phyloP scores from a whole-genome alignment of 345 rosid genomes.

The Eucalyptus rudis region DNA sequence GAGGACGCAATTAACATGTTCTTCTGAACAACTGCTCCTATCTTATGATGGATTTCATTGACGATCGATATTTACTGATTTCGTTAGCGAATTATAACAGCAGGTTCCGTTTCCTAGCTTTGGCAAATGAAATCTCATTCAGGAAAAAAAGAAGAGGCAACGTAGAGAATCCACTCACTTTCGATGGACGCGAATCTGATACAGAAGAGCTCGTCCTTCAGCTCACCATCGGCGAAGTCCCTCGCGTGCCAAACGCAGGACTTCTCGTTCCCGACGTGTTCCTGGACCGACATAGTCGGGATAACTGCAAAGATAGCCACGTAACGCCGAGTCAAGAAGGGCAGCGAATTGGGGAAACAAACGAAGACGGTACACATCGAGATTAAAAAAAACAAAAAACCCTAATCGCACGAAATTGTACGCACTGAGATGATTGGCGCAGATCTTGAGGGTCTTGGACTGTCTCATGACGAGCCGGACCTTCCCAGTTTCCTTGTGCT shows the following conservation, averaged over 20 bases:
- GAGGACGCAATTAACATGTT: not conserved
- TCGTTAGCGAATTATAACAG: not conserved
- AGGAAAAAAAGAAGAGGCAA: not conserved
- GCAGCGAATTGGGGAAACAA: not conserved
- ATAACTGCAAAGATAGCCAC: slow-evolving; percentile 10
- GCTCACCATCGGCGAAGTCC: slow-evolving; percentile 65
- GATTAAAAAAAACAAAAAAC: not conserved
- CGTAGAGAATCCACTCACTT: slow-evolving; percentile 3
- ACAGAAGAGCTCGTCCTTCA: slow-evolving; percentile 38
- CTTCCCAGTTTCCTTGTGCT: slow-evolving; percentile 66
- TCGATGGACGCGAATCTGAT: slow-evolving; percentile 24
- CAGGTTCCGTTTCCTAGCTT: not conserved
- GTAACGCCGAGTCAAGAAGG: not conserved
- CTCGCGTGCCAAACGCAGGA: slow-evolving; percentile 71
- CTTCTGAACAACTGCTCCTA: not conserved
- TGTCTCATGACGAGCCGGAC: slow-evolving; percentile 92
- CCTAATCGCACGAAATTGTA: not conserved
- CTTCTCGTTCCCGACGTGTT: slow-evolving; percentile 65
- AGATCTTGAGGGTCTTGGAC: slow-evolving; percentile 94
- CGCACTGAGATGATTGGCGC: slow-evolving; percentile 88
- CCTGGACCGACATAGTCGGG: slow-evolving; percentile 30
- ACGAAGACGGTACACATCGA: not conserved
- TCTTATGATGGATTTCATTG: not conserved
- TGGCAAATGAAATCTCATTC: not conserved
- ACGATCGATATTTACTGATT: not conserved